These are phyloP conservation scores for Metahyphopichia silvanorum DNA, from an alignment of 805 yeast species.

Conservation along the genomic window DNA sequence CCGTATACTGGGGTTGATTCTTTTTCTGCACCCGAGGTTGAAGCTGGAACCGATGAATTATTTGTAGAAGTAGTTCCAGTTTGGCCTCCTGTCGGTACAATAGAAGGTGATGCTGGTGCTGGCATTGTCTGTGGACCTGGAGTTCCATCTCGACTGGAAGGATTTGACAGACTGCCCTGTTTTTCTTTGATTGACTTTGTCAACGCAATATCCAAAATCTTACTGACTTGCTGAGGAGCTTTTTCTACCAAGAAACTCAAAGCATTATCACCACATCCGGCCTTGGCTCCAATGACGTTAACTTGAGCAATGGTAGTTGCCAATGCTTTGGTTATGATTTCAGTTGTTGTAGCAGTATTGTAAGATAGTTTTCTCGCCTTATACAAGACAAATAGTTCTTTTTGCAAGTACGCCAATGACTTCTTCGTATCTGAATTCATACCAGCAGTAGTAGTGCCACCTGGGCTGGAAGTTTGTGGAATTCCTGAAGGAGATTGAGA, in stretches of 20 bases:
- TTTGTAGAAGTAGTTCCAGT: neutral
- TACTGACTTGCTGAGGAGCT: constrained; percentile 77
- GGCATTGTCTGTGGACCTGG: constrained; percentile 12
- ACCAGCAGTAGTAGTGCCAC: constrained; percentile 16
- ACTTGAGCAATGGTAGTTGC: constrained; percentile 93
- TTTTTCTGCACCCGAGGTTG: neutral
- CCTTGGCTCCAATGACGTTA: constrained; percentile 81
- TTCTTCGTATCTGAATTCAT: constrained; percentile 62
- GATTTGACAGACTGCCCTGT: constrained; percentile 21
- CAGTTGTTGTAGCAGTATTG: constrained; percentile 80
- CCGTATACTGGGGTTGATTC: constrained; percentile 2
- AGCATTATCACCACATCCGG: constrained; percentile 77
- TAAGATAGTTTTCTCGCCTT: constrained; percentile 68
- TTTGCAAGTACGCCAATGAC: constrained; percentile 79
- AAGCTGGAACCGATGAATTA: neutral
- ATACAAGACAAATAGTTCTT: constrained; percentile 76
- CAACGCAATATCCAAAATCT: constrained; percentile 74
- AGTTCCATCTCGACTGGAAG: constrained; percentile 19
- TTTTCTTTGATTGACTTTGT: constrained; percentile 65
- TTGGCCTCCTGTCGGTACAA: neutral
- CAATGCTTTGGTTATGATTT: constrained; percentile 81
- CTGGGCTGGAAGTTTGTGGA: constrained; percentile 13
- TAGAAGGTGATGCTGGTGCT: neutral
- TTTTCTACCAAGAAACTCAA: constrained; percentile 73
- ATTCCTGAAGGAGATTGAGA: constrained; percentile 20